Percentiles rank a stretch among this genome's conserved stretches.
These are phyloP conservation scores for Monosporascus ibericus DNA, from an alignment of 2,329 filamentous ascomycete species.

Conservation along the genomic window DNA sequence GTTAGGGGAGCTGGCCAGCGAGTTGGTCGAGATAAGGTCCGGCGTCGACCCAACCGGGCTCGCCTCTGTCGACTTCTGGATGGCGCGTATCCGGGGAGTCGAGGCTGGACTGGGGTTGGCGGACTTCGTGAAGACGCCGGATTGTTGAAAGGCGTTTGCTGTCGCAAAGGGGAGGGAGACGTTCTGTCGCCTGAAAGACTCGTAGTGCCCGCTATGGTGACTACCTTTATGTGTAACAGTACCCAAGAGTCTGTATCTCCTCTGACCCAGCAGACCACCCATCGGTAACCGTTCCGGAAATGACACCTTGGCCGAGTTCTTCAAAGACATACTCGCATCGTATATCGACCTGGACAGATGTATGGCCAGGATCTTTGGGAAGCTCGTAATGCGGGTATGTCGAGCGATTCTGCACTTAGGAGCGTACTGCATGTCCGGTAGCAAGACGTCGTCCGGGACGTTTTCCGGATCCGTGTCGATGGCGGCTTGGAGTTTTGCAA, in stretches of 20 bases:
- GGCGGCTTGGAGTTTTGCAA: conserved; percentile 60
- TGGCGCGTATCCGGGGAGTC: conserved; percentile 38
- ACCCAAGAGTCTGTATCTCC: conserved; percentile 76
- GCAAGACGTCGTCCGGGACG: conserved; percentile 61
- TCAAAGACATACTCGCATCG: conserved; percentile 71
- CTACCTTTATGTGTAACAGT: conserved; percentile 93
- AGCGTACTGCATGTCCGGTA: conserved; percentile 69
- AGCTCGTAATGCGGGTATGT: conserved; percentile 78
- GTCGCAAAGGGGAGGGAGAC: conserved; percentile 76
- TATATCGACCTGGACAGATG: conserved; percentile 93
- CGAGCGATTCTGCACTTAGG: conserved; percentile 81
- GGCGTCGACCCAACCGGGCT: conserved; percentile 42
- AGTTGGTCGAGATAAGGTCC: conserved; percentile 37
- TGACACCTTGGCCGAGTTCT: conserved; percentile 89
- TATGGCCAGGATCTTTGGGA: conserved; percentile 85
- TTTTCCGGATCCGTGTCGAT: conserved; percentile 78
- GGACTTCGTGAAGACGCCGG: conserved; percentile 64
- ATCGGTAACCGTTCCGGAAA: conserved; percentile 85
- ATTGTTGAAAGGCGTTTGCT: conserved; percentile 68
- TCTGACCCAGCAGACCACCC: conserved; percentile 70
- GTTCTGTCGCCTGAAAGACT: conserved; percentile 86
- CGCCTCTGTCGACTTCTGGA: conserved; percentile 26
- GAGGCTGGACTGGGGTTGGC: conserved; percentile 43
- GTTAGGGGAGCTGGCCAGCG: conserved; percentile 30
- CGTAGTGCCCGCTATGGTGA: conserved; percentile 94